Evolutionary conservation across 1,139 yeast species (phyloP), one percentile per base, ranked within the genome.

Genomic region (Candida anutae): DNA sequence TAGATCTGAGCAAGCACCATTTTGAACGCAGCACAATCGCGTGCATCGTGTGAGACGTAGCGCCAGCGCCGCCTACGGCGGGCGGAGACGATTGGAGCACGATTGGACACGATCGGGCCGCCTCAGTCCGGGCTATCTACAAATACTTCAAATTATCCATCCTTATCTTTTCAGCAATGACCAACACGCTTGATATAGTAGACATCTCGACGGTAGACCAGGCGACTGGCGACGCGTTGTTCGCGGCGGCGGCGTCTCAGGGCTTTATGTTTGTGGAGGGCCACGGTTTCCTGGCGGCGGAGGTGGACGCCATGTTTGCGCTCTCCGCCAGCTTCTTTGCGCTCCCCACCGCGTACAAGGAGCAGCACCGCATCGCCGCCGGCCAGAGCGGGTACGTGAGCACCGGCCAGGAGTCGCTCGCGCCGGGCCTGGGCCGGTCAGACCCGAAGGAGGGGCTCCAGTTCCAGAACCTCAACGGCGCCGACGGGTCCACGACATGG

Each of bases 211-310:
- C 44, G 5, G 43, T 66, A 22, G 56, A 66, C 33, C 45, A 48
- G 11, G 33, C 40, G 9, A 67, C 80, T 1, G 79, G 76, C 1
- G 60, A 58, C 5, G 56, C 64, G 28, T 60, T 82, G 12, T 60
- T 78, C 8, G 56, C 69, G 4, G 90, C 90, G 1, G 84, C 85
- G 5, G 59, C 73, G 11, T 54, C 72, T 1, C 79, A 78, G 36
- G 93, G 94, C 0, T 81, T 82, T 42, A 57, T 81, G 24, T 77
- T 79, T 41, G 60, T 81, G 5, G 83, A 79, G 41, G 88, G 90
- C 6, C 84, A 81, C 37, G 77, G 69, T 5, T 76, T 81, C 45
- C 53, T 73, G 1, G 68, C 67, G 33, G 50, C 54, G 4, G 87
- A 78, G 36, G 79, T 80, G 5, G 70, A 72, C 29, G 47, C 48